Evolutionary conservation across 345 rosid genomes (phyloP).

Genomic region (Clausena lansium): DNA sequence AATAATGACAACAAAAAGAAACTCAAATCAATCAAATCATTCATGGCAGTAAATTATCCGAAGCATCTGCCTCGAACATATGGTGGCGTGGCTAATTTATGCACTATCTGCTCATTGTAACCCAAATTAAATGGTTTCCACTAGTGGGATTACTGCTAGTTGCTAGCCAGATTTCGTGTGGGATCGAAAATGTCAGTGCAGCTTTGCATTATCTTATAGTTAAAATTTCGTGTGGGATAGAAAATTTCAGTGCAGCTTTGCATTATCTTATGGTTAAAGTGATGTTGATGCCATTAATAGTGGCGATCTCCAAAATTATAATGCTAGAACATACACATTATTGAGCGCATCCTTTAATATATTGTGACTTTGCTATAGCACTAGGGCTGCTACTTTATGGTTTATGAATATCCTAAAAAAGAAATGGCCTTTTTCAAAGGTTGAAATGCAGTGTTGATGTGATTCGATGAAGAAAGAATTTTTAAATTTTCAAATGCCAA

Average conservation of each 20-base stretch:
- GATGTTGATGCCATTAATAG: neutral
- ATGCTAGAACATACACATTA: neutral
- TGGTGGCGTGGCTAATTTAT: neutral
- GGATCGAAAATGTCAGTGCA: neutral
- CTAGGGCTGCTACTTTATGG: neutral
- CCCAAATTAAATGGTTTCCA: neutral
- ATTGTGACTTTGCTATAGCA: neutral
- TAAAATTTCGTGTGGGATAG: neutral
- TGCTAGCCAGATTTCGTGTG: neutral
- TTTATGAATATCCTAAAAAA: neutral
- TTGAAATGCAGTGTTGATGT: neutral
- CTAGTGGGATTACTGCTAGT: neutral
- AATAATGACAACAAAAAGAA: neutral
- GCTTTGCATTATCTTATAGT: neutral
- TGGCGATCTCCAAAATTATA: too few species aligned
- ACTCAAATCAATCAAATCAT: neutral
- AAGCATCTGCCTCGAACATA: neutral
- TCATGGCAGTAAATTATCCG: neutral
- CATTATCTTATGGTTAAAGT: neutral
- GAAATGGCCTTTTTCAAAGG: neutral
- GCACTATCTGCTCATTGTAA: neutral
- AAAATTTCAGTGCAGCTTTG: neutral
- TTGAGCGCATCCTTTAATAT: neutral
- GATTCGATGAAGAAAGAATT: neutral
- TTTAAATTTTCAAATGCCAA: neutral